Base-by-base conservation (phyloP, 2,329 filamentous ascomycete species). In the Trichoderma koningii region DNA sequence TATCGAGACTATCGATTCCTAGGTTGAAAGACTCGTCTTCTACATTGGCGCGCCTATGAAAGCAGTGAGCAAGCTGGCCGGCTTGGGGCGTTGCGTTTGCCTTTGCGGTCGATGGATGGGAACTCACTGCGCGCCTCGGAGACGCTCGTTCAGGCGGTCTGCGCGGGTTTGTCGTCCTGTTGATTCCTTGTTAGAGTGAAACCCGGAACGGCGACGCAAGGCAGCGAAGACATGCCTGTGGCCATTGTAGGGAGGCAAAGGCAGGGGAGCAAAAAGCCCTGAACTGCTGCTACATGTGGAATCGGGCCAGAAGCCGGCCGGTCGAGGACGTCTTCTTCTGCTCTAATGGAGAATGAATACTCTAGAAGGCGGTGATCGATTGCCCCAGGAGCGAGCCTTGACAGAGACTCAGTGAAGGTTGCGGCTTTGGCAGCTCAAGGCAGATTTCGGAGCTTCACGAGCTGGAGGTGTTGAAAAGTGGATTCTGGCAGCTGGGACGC, bases 91-190 rank as follows among this genome's bases (percentile, higher is more conserved):
- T 3, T 38, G 34, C 34, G 10, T 14, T 38, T 38, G 34, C 34
- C 34, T 34, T 19, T 19, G 42, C 2, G 12, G 5, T 2, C 30
- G 5, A 7, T 17, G 21, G 4, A 3, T 14, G n/a, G 19, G 34
- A 14, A 74, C 83, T 69, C 80, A 87, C 86, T 85, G 84, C 48
- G 86, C 86, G 67, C 87, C 87, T 67, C 87, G 85, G 73, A 89
- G 83, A 72, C 87, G 86, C 77, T 87, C 82, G 68, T 86, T 85
- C 78, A 88, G 82, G 71, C 85, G 85, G 73, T 87, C 85, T 70
- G 85, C 83, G 69, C 86, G 85, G 72, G 80, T 82, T 85, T 77
- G 74, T 61, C 74, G 74, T 68, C 74, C 76, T 76, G 28, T 30
- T n/a, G n/a, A n/a, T 14, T 38, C 44, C 15, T 1, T 12, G 41